These are phyloP conservation scores for Podospora comata DNA, from an alignment of 495 filamentous ascomycete genomes.

Conservation along the genomic window DNA sequence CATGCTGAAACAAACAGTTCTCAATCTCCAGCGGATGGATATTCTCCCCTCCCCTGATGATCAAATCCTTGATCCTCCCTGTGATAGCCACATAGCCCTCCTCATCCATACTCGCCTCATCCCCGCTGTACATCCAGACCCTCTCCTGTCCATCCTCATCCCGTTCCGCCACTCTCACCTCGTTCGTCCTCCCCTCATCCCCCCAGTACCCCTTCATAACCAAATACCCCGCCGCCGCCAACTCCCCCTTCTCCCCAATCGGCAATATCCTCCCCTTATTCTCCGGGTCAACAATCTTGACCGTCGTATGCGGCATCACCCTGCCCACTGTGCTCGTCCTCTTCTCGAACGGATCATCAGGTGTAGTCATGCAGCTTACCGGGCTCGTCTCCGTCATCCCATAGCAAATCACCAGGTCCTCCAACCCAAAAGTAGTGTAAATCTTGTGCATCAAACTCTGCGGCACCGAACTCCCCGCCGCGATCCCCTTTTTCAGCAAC, in stretches of 20 bases:
- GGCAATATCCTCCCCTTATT: conserved; percentile 59
- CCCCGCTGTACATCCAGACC: conserved; percentile 66
- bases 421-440: conserved; percentile 71
- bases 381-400: conserved; percentile 98
- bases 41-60: conserved; percentile 93
- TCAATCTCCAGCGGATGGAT: conserved; percentile 95
- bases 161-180: conserved; percentile 57
- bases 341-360: conserved; percentile 74
- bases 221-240: conserved; percentile 80
- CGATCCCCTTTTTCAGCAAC: conserved; percentile 81
- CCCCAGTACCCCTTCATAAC: conserved; percentile 91
- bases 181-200: conserved; percentile 62
- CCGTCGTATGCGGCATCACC: conserved; percentile 68
- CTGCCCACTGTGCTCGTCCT: conserved; percentile 73
- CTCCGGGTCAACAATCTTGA: conserved; percentile 72
- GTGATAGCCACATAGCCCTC: conserved; percentile 64
- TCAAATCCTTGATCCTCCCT: conserved; percentile 77
- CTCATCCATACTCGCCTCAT: conserved; percentile 84
- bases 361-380: conserved; percentile 87
- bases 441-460: conserved; percentile 79
- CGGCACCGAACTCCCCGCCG: conserved; percentile 82
- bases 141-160: conserved; percentile 44
- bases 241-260: conserved; percentile 67
- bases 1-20: conserved; percentile 76
- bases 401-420: conserved; percentile 90